phyloP scores from a whole-genome alignment of 2,329 filamentous ascomycete species.

The Aspergillus niger region DNA sequence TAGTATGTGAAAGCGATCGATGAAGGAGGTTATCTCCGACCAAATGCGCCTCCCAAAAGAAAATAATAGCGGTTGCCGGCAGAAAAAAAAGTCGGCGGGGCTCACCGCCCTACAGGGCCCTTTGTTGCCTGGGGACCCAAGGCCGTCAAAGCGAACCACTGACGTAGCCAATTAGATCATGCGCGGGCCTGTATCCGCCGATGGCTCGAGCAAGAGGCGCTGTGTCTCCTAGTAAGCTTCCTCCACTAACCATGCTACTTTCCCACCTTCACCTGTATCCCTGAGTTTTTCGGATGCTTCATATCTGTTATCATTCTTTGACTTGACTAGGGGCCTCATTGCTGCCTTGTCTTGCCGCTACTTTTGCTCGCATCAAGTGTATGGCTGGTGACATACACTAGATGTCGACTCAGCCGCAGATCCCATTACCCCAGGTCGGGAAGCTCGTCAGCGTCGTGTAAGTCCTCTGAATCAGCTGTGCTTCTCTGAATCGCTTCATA shows the following conservation, averaged over 20 bases:
- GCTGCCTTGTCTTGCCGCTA: conserved; percentile 9
- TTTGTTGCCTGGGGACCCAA: conserved; percentile 20
- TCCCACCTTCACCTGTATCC: conserved; percentile 20
- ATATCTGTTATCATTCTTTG: conserved; percentile 1
- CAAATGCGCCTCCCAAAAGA: conserved; percentile 4
- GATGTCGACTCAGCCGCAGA: conserved; percentile 44
- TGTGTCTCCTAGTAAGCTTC: conserved; percentile 15
- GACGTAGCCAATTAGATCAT: conserved; percentile 43
- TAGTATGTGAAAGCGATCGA: background rate
- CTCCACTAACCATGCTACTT: conserved; percentile 12
- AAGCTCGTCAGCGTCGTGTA: conserved; percentile 51
- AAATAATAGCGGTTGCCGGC: conserved; percentile 26
- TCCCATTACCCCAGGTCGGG: conserved; percentile 43
- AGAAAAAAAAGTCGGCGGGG: conserved; percentile 31
- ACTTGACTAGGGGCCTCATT: conserved; percentile 7
- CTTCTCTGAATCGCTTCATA: background rate
- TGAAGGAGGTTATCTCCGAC: background rate
- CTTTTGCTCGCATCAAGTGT: conserved; percentile 28
- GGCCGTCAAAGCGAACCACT: conserved; percentile 23
- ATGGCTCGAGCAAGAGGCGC: conserved; percentile 21
- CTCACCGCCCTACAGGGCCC: conserved; percentile 27
- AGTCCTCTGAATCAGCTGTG: conserved; percentile 18
- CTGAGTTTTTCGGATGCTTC: conserved; percentile 16
- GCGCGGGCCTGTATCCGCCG: conserved; percentile 21
- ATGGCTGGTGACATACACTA: conserved; percentile 41